phyloP scores from a whole-genome alignment of 2,329 filamentous ascomycete genomes.

The Leptographium flavum region DNA sequence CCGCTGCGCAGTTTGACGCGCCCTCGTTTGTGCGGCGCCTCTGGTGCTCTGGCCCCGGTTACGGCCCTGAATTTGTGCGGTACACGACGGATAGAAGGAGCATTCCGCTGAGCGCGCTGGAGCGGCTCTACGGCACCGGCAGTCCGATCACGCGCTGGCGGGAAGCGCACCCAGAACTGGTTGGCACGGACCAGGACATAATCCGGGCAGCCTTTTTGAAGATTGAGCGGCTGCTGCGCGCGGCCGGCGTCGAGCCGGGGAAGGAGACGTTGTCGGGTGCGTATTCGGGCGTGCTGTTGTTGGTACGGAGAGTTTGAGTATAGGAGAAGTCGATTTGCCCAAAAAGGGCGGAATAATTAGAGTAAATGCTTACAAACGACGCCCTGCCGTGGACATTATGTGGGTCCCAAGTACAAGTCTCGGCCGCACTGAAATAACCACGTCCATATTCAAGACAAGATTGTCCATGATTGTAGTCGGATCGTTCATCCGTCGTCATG shows the following conservation, averaged over 20 bases:
- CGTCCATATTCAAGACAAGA: too few species aligned
- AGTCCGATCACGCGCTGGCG: constrained; percentile 29
- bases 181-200: constrained; percentile 24
- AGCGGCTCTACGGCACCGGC: constrained; percentile 21
- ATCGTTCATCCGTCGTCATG: too few species aligned
- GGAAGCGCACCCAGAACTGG: constrained; percentile 25
- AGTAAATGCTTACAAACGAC: too few species aligned
- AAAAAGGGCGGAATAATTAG: too few species aligned
- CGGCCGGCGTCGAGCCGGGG: constrained; percentile 20
- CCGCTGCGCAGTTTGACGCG: constrained; percentile 24
- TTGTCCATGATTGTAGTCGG: too few species aligned
- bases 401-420: too few species aligned
- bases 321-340: too few species aligned
- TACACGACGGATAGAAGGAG: neutral
- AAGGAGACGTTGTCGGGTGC: constrained; percentile 12
- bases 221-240: constrained; percentile 14
- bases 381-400: neutral
- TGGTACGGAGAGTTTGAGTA: neutral
- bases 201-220: constrained; percentile 5
- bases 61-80: neutral
- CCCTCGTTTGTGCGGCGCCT: constrained; percentile 24
- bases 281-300: neutral
- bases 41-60: constrained; percentile 19
- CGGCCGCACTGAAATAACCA: too few species aligned
- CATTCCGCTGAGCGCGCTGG: constrained; percentile 18